Base-by-base conservation (phyloP, 768 basidiomycete genomes). In the Podaxis rugospora region DNA sequence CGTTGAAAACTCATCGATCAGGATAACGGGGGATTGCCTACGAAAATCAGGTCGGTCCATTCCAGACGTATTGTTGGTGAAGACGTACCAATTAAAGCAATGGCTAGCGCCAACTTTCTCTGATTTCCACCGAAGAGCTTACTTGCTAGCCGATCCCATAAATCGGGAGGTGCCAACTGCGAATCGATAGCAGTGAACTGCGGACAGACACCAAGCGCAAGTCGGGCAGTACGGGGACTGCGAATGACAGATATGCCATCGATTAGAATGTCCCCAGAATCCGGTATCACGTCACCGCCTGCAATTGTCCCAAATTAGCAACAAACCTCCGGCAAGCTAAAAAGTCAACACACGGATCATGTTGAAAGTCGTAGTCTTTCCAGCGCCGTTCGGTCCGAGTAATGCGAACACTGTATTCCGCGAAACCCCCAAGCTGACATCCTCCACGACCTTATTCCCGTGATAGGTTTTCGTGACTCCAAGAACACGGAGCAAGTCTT, bases 1-100 rank as follows among this genome's bases (percentile, higher is more conserved):
- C 2, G 89, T 90, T 5, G 88, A 90, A 70, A 90, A 92, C 67
- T 92, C 90, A 63, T 93, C 91, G 50, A 93, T 91, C 21, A 92
- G 79, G 2, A 92, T 75, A 2, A 92, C 90, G 2, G 88, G 3
- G 90, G 88, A 65, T 92, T 92, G 4, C 89, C 89, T 86, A 57
- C 25, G 36, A 52, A 27, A 16, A 21, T 14, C 14, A 13, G 18
- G 21, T 61, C 32, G 58, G 21, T 27, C n/a, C 14, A 14, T 6
- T 49, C 44, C 4, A 1, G 32, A 55, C 46, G 40, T 37, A 35
- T 1, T 11, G 16, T 16, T 7, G 14, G 16, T 42, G 3, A 4
- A 59, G 28, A 55, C 65, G 3, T 47, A 65, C 65, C 64, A 47
- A 72, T 88, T 51, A 92, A 75, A 5, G 91, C 85, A 62, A 92